A percentile compares a stretch with the other conserved stretches of the same genome.
Conservation (phyloP, 306 rosid species). For the Crataegus laevigata region DNA sequence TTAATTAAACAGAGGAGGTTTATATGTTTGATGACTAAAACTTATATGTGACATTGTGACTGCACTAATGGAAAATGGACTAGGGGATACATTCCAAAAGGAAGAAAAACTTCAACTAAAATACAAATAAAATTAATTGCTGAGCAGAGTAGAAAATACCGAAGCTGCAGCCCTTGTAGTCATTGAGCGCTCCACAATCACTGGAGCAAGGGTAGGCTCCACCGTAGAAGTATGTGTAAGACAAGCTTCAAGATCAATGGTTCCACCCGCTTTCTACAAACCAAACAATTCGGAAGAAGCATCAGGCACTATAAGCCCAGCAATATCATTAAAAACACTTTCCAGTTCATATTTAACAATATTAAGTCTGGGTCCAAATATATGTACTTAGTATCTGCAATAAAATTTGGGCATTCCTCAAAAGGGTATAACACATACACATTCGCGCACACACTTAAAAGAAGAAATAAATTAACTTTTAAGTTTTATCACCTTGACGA, state of each 20-base stretch:
- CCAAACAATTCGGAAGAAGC: constrained; percentile 10
- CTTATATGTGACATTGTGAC: neutral
- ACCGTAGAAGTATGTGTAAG: constrained; percentile 86
- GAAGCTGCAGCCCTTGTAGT: constrained; percentile 98
- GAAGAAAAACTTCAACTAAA: neutral
- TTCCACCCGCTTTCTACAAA: constrained; percentile 89
- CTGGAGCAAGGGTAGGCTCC: constrained; percentile 97
- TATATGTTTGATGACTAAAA: neutral
- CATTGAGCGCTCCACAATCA: constrained; percentile 82
- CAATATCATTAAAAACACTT: constrained; percentile 2
- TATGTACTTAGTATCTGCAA: constrained; percentile 2
- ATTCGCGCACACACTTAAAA: neutral
- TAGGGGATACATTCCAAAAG: neutral
- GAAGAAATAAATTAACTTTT: constrained; percentile 2
- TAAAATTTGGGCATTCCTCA: constrained; percentile 1
- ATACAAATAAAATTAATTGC: neutral
- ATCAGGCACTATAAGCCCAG: constrained; percentile 12
- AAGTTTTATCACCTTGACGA: constrained; percentile 61
- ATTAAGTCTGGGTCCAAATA: constrained; percentile 3
- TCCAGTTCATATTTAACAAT: neutral
- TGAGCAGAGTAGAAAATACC: constrained; percentile 37
- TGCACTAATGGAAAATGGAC: neutral
- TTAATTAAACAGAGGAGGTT: neutral
- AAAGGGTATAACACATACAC: neutral
- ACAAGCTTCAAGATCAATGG: constrained; percentile 92